Base-by-base conservation (phyloP, 768 basidiomycete genomes). In the Kondoa malvinella region DNA sequence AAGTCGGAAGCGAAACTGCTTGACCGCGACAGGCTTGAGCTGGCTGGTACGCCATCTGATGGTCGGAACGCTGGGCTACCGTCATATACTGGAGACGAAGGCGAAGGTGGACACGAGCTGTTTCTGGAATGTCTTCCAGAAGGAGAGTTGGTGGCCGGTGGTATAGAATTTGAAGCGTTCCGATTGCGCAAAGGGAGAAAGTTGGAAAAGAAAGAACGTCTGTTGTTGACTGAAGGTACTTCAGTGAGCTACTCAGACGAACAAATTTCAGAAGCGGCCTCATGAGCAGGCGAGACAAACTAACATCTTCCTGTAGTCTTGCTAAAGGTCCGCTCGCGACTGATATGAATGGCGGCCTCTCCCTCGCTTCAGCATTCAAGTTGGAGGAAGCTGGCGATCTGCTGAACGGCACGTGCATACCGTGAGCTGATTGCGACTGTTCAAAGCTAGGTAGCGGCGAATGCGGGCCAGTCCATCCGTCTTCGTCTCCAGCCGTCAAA, bases 201-300 rank as follows among this genome's bases (percentile, higher is more conserved):
- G 8, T 63, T 27, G 61, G 61, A 3, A 17, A 63, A 33, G 61
- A 63, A 63, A 27, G 61, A 63, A 2, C 61, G 61, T 17, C 30
- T 14, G 25, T 25, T 59, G 58, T 4, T 59, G 27, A 25, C 25
- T 14, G 50, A n/a, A n/a, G n/a, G n/a, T n/a, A n/a, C n/a, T n/a
- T n/a, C n/a, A n/a, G 12, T 59, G n/a, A 12, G n/a, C 57, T 4
- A 29, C 4, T 59, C 4, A 25, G 57, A 59, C 12, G 12, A 25
- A 59, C n/a, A 29, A 21, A 4, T 25, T 59, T 59, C n/a, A n/a
- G n/a, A n/a, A n/a, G 8, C 25, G n/a, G 57, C 50, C 50, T 14
- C 14, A 59, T 25, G 57, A 59, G 8, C n/a, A 29, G 57, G 30
- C n/a, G 4, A 4, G 30, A 25, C 57, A 59, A 59, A 25, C 57